Percentiles rank a stretch among this genome's conserved stretches.
phyloP scores from a whole-genome alignment of 176 grass and related monocot genomes.

The Leersia perrieri region DNA sequence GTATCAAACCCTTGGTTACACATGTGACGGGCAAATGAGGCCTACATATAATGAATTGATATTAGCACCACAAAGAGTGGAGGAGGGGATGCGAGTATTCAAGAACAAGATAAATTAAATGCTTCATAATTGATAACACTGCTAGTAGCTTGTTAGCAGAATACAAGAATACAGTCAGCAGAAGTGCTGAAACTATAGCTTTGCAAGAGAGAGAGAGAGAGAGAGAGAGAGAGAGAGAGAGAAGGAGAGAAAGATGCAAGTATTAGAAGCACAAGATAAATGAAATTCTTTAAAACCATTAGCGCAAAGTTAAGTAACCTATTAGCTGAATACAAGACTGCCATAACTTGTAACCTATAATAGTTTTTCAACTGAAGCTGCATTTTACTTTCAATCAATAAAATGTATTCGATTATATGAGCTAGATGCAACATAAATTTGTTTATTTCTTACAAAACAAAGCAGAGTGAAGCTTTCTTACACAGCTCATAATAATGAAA shows the following conservation, averaged over 20 bases:
- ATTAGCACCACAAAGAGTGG: not conserved
- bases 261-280: not conserved
- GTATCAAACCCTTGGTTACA: slow-evolving; percentile 80
- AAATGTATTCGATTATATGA: not conserved
- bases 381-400: too few relatives aligned
- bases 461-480: not conserved
- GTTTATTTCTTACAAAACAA: not conserved
- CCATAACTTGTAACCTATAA: not conserved
- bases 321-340: not conserved
- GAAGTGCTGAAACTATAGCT: not conserved
- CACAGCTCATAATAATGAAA: not conserved
- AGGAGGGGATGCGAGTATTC: not conserved
- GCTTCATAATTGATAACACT: not conserved
- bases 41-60: slow-evolving; percentile 35
- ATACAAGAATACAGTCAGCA: not conserved
- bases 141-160: slow-evolving; percentile 6
- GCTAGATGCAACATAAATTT: not conserved
- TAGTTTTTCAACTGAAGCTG: not conserved
- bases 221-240: not conserved
- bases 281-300: not conserved
- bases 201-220: not conserved
- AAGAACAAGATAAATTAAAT: slow-evolving; percentile 6
- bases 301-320: not conserved
- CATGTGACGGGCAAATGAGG: slow-evolving; percentile 85
- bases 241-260: not conserved